Base-by-base conservation (phyloP, 129 eudicot species). In the Lactuca saligna region DNA sequence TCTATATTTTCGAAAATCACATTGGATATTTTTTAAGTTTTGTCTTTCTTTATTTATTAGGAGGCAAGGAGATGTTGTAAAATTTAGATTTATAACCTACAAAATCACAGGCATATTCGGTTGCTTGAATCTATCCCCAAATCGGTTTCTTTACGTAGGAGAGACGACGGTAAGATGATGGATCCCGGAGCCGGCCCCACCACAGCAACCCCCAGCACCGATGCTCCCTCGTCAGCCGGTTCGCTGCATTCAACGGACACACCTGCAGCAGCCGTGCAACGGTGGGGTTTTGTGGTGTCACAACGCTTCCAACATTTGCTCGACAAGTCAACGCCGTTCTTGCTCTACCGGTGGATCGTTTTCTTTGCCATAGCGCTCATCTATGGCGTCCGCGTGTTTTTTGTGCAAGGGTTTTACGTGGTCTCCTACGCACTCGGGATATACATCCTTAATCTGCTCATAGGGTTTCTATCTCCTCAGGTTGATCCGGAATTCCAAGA, bases 351-450 rank as follows among this genome's bases (percentile, higher is more conserved):
- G 7, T 91, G 97, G 97, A 78, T 91, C 88, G 78, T 68, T 4
- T 78, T 84, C 73, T 50, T 63, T 44, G 62, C 67, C 70, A 68
- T 88, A 80, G 88, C 82, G 2, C 12, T 80, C 53, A 53, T 81
- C 69, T 91, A 91, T 57, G 79, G 46, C 29, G 7, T 84, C 0
- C 88, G 97, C 50, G 88, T 91, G 54, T 71, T 79, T 81, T 78
- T 73, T 1, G 57, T 91, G 54, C 90, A 88, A 66, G 97, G 97
- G 42, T 91, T 88, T 82, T 91, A 91, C 70, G 87, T 91, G 7
- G 94, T 91, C 61, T 83, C 97, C 5, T 91, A 91, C 71, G 96
- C 85, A 12, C 77, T 91, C 17, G 97, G 96, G 41, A 88, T 91
- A 63, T 91, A 85, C 80, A 75, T 91, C 44, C 90, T 91, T 17